phyloP scores from a whole-genome alignment of 2,329 filamentous ascomycete genomes.

The Dactylonectria macrodidyma region DNA sequence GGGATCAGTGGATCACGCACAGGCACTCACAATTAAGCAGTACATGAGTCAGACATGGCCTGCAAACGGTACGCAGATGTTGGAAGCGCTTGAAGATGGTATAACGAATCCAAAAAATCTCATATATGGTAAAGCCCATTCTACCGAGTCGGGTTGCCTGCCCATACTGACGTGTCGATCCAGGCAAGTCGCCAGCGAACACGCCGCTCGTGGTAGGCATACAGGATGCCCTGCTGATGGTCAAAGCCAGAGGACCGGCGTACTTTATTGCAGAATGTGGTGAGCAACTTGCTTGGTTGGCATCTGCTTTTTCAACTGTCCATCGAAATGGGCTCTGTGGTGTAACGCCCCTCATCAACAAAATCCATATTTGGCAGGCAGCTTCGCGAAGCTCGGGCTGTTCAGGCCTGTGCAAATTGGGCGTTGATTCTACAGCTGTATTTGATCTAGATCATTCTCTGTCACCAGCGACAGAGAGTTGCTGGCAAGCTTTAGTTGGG shows the following conservation, averaged over 20 bases:
- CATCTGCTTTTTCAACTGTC: not conserved
- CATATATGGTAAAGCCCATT: too few species aligned
- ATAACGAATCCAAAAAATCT: not conserved
- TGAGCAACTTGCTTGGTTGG: not conserved
- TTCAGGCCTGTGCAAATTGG: not conserved
- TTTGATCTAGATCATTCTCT: not conserved
- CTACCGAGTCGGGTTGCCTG: not conserved
- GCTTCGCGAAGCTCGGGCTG: not conserved
- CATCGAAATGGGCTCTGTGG: not conserved
- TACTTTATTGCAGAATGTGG: not conserved
- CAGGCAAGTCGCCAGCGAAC: not conserved
- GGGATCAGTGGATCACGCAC: not conserved
- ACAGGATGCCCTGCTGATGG: not conserved
- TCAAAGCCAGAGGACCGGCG: not conserved
- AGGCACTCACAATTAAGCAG: not conserved
- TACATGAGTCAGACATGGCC: not conserved
- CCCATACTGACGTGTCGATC: not conserved
- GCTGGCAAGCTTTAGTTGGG: not conserved
- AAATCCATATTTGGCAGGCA: not conserved
- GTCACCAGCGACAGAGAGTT: not conserved
- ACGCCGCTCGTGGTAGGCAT: not conserved
- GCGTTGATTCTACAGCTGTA: not conserved
- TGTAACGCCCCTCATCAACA: not conserved
- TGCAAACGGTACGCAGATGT: not conserved
- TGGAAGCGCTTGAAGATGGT: not conserved